Evolutionary conservation across 2,329 filamentous ascomycete genomes (phyloP), one percentile per base, ranked within the genome.

Genomic region (Fusarium multiceps): DNA sequence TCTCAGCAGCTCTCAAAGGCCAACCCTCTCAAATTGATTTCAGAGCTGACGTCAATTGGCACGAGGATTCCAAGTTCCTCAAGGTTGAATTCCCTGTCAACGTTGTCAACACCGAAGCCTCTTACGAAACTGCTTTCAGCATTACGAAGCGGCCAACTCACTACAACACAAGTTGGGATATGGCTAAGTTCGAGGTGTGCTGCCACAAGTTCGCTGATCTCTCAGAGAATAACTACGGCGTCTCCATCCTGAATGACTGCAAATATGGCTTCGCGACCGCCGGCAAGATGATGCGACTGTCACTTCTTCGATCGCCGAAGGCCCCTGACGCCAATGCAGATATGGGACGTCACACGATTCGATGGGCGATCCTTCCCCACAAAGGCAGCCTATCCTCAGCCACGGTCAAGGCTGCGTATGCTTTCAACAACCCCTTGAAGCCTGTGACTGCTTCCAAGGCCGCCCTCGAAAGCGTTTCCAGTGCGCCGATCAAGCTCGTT

Each of bases 51-150:
- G 93, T 98, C n/a, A 93, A 98, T 77, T 99, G 96, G 96, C 92
- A 91, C 72, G 96, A 99, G 80, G 93, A 89, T 14, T 98, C 96
- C 91, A 97, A 96, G 78, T 98, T 98, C 85, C 87, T 99, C 77
- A 99, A 99, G 85, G 95, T 98, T 53, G 96, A 99, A 79, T 99
- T 99, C 82, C 95, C 96, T 0, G 94, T 98, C 68, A 91, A 97
- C 75, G 87, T 98, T 68, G 88, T 90, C 72, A 98, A 95, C 80
- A 97, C 92, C 0, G 94, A 98, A 80, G 96, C 96, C 32, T 93
- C 90, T 14, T 99, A 99, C 79, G 96, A 99, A 80, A 97, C 93
- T 10, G 94, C 97, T 75, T 98, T 93, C 76, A 95, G 95, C 73
- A 89, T 98, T 72, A 90, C 96, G 68, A 89, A 89, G 72, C 89